Base-by-base conservation (phyloP, 2,329 filamentous ascomycete species). In the Phyllosticta citriasiana region DNA sequence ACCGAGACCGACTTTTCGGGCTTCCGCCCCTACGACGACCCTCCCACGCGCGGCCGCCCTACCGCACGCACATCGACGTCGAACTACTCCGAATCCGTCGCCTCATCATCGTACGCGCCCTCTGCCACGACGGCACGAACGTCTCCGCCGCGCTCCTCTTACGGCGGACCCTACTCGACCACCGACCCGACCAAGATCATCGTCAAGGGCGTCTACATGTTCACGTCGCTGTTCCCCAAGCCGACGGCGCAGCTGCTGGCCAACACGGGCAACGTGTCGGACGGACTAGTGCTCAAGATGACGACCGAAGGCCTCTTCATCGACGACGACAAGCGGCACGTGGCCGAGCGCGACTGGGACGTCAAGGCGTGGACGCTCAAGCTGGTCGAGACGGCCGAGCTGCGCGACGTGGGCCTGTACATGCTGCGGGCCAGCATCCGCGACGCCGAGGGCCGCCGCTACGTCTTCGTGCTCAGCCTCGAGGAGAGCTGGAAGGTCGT, bases 291-390 rank as follows among this genome's bases (percentile, higher is more conserved):
- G 64, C 81, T 99, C 64, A 88, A 89, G 57, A 94, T 97, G 70
- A 93, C 90, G 10, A 96, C 91, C 1, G 93, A 96, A 73, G 94
- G 94, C 19, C 82, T 97, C 59, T 97, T 97, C 76, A 94, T 99
- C 70, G 94, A 99, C 72, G 94, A 99, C 73, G 94, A 97, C 73
- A 84, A 97, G 58, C 86, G 92, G 53, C 86, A 86, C 64, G 90
- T 97, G 16, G 87, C 90, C n/a, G 91, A 97, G 76, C 86, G 94
- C 63, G 94, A 99, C 77, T 99, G 94, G 94, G 94, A 99, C 73
- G 86, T 97, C 71, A 97, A 97, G 75, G 92, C 93, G 26, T 97
- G 94, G 94, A 96, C 91, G 53, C 83, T 99, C 76, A 97, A 96
- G 77, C 79, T 88, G 66, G 85, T 95, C 74, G 94, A 97, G 82